phyloP scores from a whole-genome alignment of 2,329 filamentous ascomycete species.

The Ascochyta koolunga region DNA sequence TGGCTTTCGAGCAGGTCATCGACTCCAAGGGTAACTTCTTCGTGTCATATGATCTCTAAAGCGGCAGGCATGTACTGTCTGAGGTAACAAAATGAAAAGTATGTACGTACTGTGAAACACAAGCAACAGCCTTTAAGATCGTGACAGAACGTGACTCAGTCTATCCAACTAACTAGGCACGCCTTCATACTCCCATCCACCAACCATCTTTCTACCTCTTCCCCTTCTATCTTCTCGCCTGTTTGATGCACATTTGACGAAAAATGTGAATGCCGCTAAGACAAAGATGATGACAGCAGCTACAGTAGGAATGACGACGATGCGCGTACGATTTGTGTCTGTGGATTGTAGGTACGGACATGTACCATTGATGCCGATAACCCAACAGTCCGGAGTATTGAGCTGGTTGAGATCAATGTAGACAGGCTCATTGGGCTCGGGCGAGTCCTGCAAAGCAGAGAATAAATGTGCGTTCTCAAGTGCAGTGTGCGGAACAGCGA shows the following conservation, averaged over 20 bases:
- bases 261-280: slow-evolving; percentile 64
- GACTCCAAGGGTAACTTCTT: background rate
- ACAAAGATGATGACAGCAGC: slow-evolving; percentile 68
- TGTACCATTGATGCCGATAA: slow-evolving; percentile 59
- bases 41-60: background rate
- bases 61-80: background rate
- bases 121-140: background rate
- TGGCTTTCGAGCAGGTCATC: background rate
- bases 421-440: slow-evolving; percentile 37
- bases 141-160: background rate
- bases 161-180: slow-evolving; percentile 55
- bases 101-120: background rate
- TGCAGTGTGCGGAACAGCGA: slow-evolving; percentile 65
- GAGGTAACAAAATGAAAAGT: background rate
- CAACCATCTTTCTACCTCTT: slow-evolving; percentile 55
- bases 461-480: slow-evolving; percentile 67
- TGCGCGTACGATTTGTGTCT: slow-evolving; percentile 51
- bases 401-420: slow-evolving; percentile 69
- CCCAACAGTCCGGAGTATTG: slow-evolving; percentile 64
- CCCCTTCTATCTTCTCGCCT: slow-evolving; percentile 59
- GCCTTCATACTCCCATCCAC: slow-evolving; percentile 71
- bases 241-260: slow-evolving; percentile 70
- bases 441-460: slow-evolving; percentile 30
- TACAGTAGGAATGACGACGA: slow-evolving; percentile 66
- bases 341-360: slow-evolving; percentile 63